Evolutionary conservation across 2,329 filamentous ascomycete genomes (phyloP).

Genomic region (Aspergillus novoparasiticus): DNA sequence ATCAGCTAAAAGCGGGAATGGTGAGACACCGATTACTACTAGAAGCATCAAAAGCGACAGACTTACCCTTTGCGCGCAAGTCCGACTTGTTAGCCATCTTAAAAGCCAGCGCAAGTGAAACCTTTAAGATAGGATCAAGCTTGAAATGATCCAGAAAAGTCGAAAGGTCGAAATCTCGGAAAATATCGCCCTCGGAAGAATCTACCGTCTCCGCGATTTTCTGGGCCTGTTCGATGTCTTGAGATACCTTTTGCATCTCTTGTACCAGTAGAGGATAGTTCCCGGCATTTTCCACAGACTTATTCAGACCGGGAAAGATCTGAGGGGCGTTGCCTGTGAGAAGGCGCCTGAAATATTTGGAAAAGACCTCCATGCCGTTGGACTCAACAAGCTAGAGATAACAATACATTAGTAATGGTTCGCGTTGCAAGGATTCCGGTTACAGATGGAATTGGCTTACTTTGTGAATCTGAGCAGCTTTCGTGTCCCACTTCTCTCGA

Average conservation of each 20-base stretch:
- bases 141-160: conserved; percentile 97
- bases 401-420: neutral
- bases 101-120: conserved; percentile 84
- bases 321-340: conserved; percentile 87
- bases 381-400: conserved; percentile 79
- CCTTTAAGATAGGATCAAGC: conserved; percentile 84
- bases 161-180: conserved; percentile 93
- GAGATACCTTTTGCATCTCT: conserved; percentile 84
- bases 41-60: neutral
- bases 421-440: neutral
- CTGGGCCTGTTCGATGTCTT: conserved; percentile 77
- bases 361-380: conserved; percentile 98
- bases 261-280: conserved; percentile 80
- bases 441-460: conserved; percentile 55
- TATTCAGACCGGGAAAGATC: conserved; percentile 80
- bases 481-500: conserved; percentile 86
- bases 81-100: conserved; percentile 79
- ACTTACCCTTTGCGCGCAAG: conserved; percentile 82
- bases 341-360: conserved; percentile 91
- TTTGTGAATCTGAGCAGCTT: conserved; percentile 89
- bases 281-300: conserved; percentile 72
- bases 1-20: conserved; percentile 63
- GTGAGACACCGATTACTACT: conserved; percentile 11
- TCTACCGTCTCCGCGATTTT: conserved; percentile 95
- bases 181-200: conserved; percentile 85